Evolutionary conservation across 352 stramenopile species (phyloP), one percentile per base, ranked within the genome.

Genomic region (Hyaloperonospora brassicae): DNA sequence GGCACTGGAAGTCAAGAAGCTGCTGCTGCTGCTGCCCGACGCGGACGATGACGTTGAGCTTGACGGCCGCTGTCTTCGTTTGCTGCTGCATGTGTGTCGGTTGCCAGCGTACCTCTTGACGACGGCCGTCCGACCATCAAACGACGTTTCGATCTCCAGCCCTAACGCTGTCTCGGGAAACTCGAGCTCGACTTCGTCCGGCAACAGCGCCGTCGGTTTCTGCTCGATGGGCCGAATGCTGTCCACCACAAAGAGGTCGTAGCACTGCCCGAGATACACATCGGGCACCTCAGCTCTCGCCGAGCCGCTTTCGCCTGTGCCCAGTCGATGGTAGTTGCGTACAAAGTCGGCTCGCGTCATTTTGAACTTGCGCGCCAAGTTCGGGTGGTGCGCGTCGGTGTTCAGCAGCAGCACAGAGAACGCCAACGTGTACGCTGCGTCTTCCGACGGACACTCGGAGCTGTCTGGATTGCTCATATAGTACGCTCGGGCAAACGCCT

Each of bases 361-460:
- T 53, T 88, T 89, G 65, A 84, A 86, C 44, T 62, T 76, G 52
- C 61, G 60, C 0, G 79, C 58, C 24, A 92, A 50, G 44, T 66
- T 66, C 30, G 81, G 81, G 46, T 89, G 88, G 55, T 89, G 79
- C 2, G 81, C 81, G 47, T 92, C 81, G 12, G 81, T 92, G 59
- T 89, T 89, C 23, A 92, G 72, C 52, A 92, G 61, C 61, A 92
- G 55, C 38, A 84, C 58, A 7, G 81, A 88, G 60, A 92, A 92
- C 21, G 77, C 72, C 50, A 89, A 61, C 40, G 78, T 87, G 68
- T 92, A 89, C 24, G 84, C 76, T 2, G 74, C 76, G 44, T 92
- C 81, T 47, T 88, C 79, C 1, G 75, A 80, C 36, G 74, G 70
- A 58, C 77, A 88, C 23, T 79, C 50, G 13, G 52, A 55, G 52